A percentile compares a stretch with the other conserved stretches of the same genome.
phyloP scores from a whole-genome alignment of 306 rosid species.

The Prunus dulcis region DNA sequence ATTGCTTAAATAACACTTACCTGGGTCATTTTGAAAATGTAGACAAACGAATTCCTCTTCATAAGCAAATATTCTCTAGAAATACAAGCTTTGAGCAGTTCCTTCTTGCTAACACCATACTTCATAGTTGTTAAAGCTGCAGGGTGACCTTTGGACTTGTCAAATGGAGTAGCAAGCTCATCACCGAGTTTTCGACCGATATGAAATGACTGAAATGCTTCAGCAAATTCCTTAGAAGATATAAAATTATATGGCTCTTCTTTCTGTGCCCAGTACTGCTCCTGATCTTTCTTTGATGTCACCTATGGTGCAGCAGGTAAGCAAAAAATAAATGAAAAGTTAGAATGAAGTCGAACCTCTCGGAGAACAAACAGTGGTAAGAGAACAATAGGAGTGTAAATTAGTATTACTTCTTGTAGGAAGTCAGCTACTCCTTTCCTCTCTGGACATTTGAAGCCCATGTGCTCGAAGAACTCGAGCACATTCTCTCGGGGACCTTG shows the following conservation, averaged over 20 bases:
- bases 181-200: constrained; percentile 34
- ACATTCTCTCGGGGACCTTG: constrained; percentile 55
- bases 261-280: constrained; percentile 40
- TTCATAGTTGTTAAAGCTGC: constrained; percentile 37
- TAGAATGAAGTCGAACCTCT: neutral
- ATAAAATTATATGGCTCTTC: constrained; percentile 30
- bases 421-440: constrained; percentile 61
- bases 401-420: constrained; percentile 43
- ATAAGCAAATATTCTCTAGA: constrained; percentile 39
- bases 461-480: constrained; percentile 38
- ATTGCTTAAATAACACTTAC: constrained; percentile 12
- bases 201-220: constrained; percentile 36
- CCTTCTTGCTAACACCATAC: constrained; percentile 33
- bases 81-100: constrained; percentile 33
- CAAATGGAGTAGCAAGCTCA: constrained; percentile 42
- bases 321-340: neutral
- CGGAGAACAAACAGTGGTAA: neutral
- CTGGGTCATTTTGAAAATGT: constrained; percentile 36
- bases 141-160: constrained; percentile 37
- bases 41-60: constrained; percentile 46
- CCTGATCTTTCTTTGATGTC: constrained; percentile 45
- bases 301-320: constrained; percentile 14
- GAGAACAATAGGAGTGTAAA: neutral
- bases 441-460: constrained; percentile 53
- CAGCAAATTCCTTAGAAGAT: constrained; percentile 33